Evolutionary conservation across 2,329 filamentous ascomycete species (phyloP).

Genomic region (Sporothrix phasma): DNA sequence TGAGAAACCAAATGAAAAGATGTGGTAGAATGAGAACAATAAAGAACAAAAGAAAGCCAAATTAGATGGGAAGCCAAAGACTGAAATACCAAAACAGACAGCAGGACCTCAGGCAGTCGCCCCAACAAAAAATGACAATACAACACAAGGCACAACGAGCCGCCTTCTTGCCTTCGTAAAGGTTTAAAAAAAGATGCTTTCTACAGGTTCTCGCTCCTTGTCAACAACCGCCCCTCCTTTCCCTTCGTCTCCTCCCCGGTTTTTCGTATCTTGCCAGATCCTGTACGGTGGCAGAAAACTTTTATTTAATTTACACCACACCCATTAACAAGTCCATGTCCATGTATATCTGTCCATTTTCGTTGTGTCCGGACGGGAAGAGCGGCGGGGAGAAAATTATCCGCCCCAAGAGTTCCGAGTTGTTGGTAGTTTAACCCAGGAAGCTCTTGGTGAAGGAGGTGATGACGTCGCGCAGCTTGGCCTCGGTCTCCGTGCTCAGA

Average conservation of each 20-base stretch:
- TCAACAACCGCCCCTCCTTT: neutral
- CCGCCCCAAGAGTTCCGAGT: neutral
- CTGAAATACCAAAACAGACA: constrained; percentile 31
- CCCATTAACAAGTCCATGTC: constrained; percentile 12
- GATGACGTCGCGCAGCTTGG: constrained; percentile 68
- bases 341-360: constrained; percentile 1
- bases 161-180: constrained; percentile 23
- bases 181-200: neutral
- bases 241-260: neutral
- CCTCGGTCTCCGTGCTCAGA: constrained; percentile 88
- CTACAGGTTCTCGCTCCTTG: constrained; percentile 14
- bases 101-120: constrained; percentile 18
- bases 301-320: constrained; percentile 14
- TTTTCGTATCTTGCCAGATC: constrained; percentile 1
- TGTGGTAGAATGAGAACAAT: neutral
- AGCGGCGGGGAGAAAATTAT: constrained; percentile 4
- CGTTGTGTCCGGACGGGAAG: constrained; percentile 7
- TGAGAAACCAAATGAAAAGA: constrained; percentile 31
- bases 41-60: neutral
- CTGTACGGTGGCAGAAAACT: neutral
- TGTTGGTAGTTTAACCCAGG: constrained; percentile 41
- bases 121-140: constrained; percentile 7
- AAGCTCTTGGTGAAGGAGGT: constrained; percentile 89
- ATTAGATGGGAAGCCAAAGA: constrained; percentile 10
- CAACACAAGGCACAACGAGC: neutral